phyloP scores from a whole-genome alignment of 768 basidiomycete genomes.

The Kwoniella newhampshirensis region DNA sequence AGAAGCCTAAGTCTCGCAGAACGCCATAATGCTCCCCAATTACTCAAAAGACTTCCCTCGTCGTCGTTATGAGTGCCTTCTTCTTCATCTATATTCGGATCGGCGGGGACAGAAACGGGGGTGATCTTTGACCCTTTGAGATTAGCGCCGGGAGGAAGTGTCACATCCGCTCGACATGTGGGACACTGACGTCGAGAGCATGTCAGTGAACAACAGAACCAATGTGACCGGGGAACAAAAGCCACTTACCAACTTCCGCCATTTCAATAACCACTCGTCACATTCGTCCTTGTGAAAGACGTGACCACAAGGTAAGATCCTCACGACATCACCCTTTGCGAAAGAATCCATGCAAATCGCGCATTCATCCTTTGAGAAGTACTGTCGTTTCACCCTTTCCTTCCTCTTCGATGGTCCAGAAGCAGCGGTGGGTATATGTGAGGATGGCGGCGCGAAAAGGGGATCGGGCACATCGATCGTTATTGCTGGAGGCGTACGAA shows the following conservation, averaged over 20 bases:
- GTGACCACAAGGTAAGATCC: constrained; percentile 90
- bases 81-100: not conserved
- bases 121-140: constrained; percentile 27
- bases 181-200: constrained; percentile 65
- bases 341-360: constrained; percentile 91
- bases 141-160: constrained; percentile 51
- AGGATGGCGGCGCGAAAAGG: not conserved
- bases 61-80: not conserved
- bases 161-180: constrained; percentile 89
- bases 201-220: constrained; percentile 10
- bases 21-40: constrained; percentile 8
- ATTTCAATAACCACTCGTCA: constrained; percentile 85
- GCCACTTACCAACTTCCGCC: constrained; percentile 81
- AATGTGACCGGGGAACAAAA: not conserved
- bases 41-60: not conserved
- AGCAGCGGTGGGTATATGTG: no score
- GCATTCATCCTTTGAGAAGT: constrained; percentile 78
- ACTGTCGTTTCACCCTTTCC: constrained; percentile 59
- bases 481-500: constrained; percentile 21
- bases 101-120: constrained; percentile 16
- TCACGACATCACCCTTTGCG: constrained; percentile 79
- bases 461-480: constrained; percentile 4
- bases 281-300: constrained; percentile 90
- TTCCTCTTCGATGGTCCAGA: constrained; percentile 12
- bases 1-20: constrained; percentile 8